Conservation (phyloP, 768 basidiomycete species). For the Termitomyces sp. region DNA sequence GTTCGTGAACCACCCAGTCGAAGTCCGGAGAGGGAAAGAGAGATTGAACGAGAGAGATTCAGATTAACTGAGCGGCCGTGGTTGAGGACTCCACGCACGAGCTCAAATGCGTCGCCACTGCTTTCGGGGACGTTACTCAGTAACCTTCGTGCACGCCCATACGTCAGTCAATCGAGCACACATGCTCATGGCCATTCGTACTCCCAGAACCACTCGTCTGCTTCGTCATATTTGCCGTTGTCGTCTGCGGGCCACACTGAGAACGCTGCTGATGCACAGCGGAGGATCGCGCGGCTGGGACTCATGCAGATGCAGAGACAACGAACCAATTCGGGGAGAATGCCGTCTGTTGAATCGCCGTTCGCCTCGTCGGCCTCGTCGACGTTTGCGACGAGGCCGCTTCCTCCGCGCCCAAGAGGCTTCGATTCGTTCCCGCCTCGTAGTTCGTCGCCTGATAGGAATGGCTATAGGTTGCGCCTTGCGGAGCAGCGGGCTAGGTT, state of each 20-base stretch:
- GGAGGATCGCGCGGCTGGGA: constrained; percentile 31
- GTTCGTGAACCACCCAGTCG: background rate
- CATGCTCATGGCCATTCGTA: constrained; percentile 3
- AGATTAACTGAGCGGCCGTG: background rate
- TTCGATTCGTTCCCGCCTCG: background rate
- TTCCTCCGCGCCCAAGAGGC: background rate
- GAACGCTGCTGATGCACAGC: constrained; percentile 37
- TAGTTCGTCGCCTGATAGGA: background rate
- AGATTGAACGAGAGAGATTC: background rate
- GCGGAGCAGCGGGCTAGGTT: constrained; percentile 7
- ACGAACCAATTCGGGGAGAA: background rate
- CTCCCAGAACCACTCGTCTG: constrained; percentile 23
- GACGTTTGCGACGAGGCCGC: background rate
- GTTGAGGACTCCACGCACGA: background rate
- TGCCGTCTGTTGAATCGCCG: background rate
- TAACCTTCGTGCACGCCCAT: constrained; percentile 8
- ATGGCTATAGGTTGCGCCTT: background rate
- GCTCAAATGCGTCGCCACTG: background rate
- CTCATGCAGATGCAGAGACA: constrained; percentile 20
- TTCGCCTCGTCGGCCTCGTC: background rate
- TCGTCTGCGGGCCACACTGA: constrained; percentile 33
- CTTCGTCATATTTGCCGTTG: constrained; percentile 16
- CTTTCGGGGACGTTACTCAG: background rate
- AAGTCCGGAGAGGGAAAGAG: constrained; percentile 2
- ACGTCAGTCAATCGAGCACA: constrained; percentile 5